phyloP scores from a whole-genome alignment of 2,329 filamentous ascomycete species.

The Fusarium compactum region DNA sequence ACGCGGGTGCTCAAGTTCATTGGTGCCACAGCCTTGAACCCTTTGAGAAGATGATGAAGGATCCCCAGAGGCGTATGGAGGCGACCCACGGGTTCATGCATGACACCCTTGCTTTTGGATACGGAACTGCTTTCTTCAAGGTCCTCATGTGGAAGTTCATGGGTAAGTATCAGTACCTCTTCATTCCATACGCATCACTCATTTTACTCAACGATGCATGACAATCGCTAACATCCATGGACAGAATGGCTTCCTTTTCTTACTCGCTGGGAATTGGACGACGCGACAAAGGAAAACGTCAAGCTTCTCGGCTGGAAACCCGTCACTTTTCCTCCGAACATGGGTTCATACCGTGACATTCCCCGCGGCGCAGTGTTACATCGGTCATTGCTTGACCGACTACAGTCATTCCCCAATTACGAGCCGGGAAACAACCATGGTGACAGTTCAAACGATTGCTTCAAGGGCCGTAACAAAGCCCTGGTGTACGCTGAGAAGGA shows the following conservation, averaged over 20 bases:
- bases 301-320: slow-evolving; percentile 33
- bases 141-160: slow-evolving; percentile 59
- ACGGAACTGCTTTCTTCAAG: slow-evolving; percentile 54
- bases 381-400: slow-evolving; percentile 53
- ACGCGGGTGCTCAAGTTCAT: slow-evolving; percentile 50
- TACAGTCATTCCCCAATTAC: slow-evolving; percentile 49
- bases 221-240: neutral
- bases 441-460: slow-evolving; percentile 30
- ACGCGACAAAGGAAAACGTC: slow-evolving; percentile 25
- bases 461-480: slow-evolving; percentile 47
- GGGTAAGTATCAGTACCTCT: slow-evolving; percentile 51
- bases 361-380: slow-evolving; percentile 55
- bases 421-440: slow-evolving; percentile 53
- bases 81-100: slow-evolving; percentile 53
- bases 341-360: slow-evolving; percentile 54
- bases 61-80: slow-evolving; percentile 46
- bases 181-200: neutral
- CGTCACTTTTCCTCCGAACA: slow-evolving; percentile 55
- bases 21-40: slow-evolving; percentile 51
- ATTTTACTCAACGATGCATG: neutral
- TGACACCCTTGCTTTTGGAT: slow-evolving; percentile 54
- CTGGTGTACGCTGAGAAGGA: slow-evolving; percentile 16
- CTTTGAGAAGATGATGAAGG: slow-evolving; percentile 51
- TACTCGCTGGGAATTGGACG: slow-evolving; percentile 56
- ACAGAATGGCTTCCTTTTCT: slow-evolving; percentile 56